Base-by-base conservation (phyloP, 139 green algal species). In the Limnomonas spitsbergensis region DNA sequence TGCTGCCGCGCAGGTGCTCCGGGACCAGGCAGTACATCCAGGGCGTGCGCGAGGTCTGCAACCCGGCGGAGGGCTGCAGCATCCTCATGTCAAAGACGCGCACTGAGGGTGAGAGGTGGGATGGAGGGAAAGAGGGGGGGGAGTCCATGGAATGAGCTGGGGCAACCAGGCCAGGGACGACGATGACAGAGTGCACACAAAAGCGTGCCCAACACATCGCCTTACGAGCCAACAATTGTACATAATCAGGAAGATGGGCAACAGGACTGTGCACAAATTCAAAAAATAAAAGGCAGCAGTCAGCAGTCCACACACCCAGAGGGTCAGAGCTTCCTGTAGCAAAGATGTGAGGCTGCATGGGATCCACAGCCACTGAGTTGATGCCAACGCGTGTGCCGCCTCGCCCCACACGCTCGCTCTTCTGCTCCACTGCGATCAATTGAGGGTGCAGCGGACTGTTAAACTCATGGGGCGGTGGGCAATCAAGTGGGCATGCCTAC, bases 41-140 rank as follows among this genome's bases (percentile, higher is more conserved):
- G 1, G 37, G 26, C 27, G 66, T 38, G 31, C 29, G 35, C 14
- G 26, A 29, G 2, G 38, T 29, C 2, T 1, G 32, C 40, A 39
- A 24, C 32, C 32, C 42, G 37, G 2, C 47, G 36, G 27, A 38
- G 52, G 66, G 38, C 6, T 37, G 69, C 70, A 85, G 76, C 76
- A 77, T 82, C 38, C 80, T 75, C 69, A 79, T 80, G 56, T 85
- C 80, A 54, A 79, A 85, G 38, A 85, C 24, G 4, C 80, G 80
- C n/a, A 79, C 75, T 80, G 61, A 31, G n/a, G 37, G 38, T n/a
- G n/a, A n/a, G n/a, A n/a, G n/a, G n/a, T n/a, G 37, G 39, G 34
- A 24, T 20, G 69, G 35, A 29, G 69, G 69, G 6, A 52, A 20
- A 75, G 69, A 29, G 32, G 14, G 7, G 14, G 35, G 42, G 69